phyloP scores from a whole-genome alignment of 768 basidiomycete species.

The Scleroderma bovista region DNA sequence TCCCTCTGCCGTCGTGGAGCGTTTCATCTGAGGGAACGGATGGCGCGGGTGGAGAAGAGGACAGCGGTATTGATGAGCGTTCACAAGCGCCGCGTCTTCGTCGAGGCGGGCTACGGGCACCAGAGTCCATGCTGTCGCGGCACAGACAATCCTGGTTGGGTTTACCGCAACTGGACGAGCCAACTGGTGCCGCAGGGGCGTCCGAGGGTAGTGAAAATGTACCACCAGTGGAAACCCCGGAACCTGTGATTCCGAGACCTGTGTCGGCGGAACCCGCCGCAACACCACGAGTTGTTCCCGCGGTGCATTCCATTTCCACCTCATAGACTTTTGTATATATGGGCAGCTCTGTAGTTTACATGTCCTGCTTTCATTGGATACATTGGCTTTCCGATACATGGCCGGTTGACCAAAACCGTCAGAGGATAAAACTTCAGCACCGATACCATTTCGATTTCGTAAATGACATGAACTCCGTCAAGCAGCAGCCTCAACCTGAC shows the following conservation, averaged over 20 bases:
- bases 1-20: slow-evolving; percentile 23
- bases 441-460: neutral
- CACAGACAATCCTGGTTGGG: slow-evolving; percentile 34
- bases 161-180: slow-evolving; percentile 13
- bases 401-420: too few relatives aligned
- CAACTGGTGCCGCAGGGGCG: slow-evolving; percentile 6
- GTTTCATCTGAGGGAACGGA: slow-evolving; percentile 12
- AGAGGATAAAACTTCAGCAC: too few relatives aligned
- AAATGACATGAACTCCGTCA: slow-evolving; percentile 8
- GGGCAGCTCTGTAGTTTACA: too few relatives aligned
- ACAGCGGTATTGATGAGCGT: slow-evolving; percentile 31
- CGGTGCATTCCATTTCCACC: slow-evolving; percentile 7
- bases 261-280: slow-evolving; percentile 12
- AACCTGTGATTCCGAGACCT: slow-evolving; percentile 5
- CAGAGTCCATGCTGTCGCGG: slow-evolving; percentile 52
- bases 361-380: neutral
- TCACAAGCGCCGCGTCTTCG: slow-evolving; percentile 48
- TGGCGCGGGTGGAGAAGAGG: slow-evolving; percentile 17
- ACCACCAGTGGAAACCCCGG: neutral
- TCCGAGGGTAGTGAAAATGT: slow-evolving; percentile 8
- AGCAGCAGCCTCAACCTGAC: slow-evolving; percentile 16
- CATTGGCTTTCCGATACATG: neutral
- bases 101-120: slow-evolving; percentile 61
- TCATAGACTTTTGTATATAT: slow-evolving; percentile 8
- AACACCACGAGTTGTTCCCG: neutral